Evolutionary conservation across 768 basidiomycete species (phyloP).

Genomic region (Sarcomyxa edulis): DNA sequence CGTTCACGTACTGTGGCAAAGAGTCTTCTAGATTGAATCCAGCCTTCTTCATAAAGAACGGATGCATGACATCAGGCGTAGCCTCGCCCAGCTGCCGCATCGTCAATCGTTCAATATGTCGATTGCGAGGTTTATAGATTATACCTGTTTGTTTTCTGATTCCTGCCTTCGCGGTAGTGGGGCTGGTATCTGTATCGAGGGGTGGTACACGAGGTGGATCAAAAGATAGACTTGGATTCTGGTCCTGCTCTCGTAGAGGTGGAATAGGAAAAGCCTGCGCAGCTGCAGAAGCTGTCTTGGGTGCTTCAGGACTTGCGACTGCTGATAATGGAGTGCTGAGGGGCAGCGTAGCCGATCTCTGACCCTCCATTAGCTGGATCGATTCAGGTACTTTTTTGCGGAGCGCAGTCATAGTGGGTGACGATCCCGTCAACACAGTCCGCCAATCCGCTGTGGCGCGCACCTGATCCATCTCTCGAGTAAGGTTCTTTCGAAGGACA

Average conservation of each 20-base stretch:
- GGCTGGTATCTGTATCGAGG: no score
- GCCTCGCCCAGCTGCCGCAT: slow-evolving; percentile 86
- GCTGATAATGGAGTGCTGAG: no score
- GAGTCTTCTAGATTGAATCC: slow-evolving; percentile 82
- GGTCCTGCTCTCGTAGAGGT: no score
- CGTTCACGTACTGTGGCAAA: slow-evolving; percentile 81
- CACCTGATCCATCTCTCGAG: slow-evolving; percentile 74
- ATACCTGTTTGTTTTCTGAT: no score
- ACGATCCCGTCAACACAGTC: slow-evolving; percentile 26
- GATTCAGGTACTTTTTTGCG: slow-evolving; percentile 37
- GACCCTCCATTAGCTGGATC: slow-evolving; percentile 21
- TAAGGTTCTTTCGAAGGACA: slow-evolving; percentile 66
- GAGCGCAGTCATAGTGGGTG: slow-evolving; percentile 17
- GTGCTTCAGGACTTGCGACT: neutral
- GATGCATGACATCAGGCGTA: slow-evolving; percentile 86
- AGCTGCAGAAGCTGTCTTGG: neutral
- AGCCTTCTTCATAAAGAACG: slow-evolving; percentile 81
- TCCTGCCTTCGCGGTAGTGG: no score
- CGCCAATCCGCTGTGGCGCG: slow-evolving; percentile 53
- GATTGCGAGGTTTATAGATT: slow-evolving; percentile 49
- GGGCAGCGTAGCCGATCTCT: slow-evolving; percentile 29
- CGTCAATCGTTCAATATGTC: slow-evolving; percentile 73
- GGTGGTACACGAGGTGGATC: no score
- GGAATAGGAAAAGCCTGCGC: no score
- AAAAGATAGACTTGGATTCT: no score